Evolutionary conservation across 1,139 yeast genomes (phyloP), one percentile per base, ranked within the genome.

Genomic region (Meyerozyma carpophila): DNA sequence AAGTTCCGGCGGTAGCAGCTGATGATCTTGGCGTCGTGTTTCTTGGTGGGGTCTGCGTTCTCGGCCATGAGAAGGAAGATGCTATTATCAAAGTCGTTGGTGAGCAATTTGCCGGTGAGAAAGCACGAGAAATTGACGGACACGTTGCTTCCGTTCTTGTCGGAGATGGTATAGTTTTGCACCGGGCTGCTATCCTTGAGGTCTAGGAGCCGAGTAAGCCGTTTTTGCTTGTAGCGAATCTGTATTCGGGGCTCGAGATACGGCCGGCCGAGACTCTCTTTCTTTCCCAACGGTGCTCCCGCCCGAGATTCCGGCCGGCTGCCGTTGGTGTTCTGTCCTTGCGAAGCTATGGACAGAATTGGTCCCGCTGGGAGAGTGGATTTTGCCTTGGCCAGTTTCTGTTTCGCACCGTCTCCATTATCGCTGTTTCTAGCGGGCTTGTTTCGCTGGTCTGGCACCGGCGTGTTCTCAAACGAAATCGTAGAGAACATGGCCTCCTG

Each of bases 1-100:
- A 61, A 70, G 50, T 74, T 74, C 46, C 79, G 55, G 46, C 79
- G 57, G 54, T 74, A 73, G 51, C 78, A 74, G 11, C 75, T 68
- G 25, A 73, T 65, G 18, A 72, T 73, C 47, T 59, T 66, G 8
- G 76, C 74, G 43, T 65, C 66, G 11, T 50, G 44, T 38, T 44
- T 45, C 16, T 42, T 47, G n/a, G 42, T 40, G 2, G 41, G 43
- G 25, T 43, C 45, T 18, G 8, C 54, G 38, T 48, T 58, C 47
- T 57, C 62, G 36, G 61, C 9, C 21, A 32, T 56, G 40, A 55
- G 54, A 37, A 68, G 54, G 52, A 63, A 72, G 50, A 69, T 68
- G 43, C 61, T 59, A 48, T 71, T 72, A 48, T 73, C 78, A 20
- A 58, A 57, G 45, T 71, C 74, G 50, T 72, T 73, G 4, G 77